Evolutionary conservation across 805 yeast species (phyloP), one percentile per base, ranked within the genome.

Genomic region (Yarrowia sp.): DNA sequence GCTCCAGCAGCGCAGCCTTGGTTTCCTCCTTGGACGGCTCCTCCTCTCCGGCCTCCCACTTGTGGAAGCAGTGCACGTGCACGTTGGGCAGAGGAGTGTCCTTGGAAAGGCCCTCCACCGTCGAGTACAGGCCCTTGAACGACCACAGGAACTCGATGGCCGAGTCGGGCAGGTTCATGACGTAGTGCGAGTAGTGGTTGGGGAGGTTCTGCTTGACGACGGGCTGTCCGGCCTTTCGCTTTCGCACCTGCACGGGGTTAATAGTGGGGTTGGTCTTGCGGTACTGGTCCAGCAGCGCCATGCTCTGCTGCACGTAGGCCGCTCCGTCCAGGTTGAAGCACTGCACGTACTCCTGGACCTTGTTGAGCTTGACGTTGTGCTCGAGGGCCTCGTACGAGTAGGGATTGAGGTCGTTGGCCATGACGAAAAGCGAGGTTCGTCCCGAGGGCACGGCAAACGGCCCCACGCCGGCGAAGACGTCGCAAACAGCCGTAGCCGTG

Each of bases 381-480:
- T 76, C 72, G 75, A 94, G 79, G 69, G 88, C 87, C 66, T 83
- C 82, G 73, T 76, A 88, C 63, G 96, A 86, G 64, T 87, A 88
- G 0, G 97, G 98, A 70, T 94, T 94, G 71, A 94, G 78, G 72
- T 94, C 99, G 71, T 92, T 94, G 10, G 97, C 97, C 67, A 94
- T 78, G 0, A 90, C 96, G 59, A 92, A 72, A 10, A 85, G 87
- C 14, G 81, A 81, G 65, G 87, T 89, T 72, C 87, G 90, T 13
- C 92, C 98, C 0, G 97, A 96, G 0, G 99, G 99, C 0, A 94
- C 84, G 1, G 96, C 93, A 77, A 96, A 94, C 4, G 99, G 99
- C 0, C 99, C 99, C 1, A 94, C 98, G 49, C 99, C 99, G 0
- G 97, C 98, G 84, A 96, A 89, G 0, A 91, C 97, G 76, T 94